Evolutionary conservation across 306 rosid species (phyloP).

Genomic region (Adenanthera pavonina): DNA sequence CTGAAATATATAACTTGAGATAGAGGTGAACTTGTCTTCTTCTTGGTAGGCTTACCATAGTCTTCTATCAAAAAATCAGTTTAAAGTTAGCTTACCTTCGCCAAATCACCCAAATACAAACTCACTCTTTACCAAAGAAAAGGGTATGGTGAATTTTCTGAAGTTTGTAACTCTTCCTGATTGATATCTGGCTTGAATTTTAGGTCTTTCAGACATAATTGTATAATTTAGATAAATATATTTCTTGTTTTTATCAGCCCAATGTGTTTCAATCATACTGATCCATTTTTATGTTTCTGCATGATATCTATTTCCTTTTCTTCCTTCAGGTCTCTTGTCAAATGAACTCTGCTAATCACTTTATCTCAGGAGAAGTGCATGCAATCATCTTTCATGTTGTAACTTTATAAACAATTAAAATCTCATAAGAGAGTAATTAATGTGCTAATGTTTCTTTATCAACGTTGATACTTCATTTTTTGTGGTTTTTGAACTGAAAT

Average conservation of each 20-base stretch:
- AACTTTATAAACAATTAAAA: not conserved
- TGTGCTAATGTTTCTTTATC: constrained; percentile 8
- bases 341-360: not conserved
- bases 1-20: constrained; percentile 23
- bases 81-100: constrained; percentile 2
- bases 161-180: constrained; percentile 6
- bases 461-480: constrained; percentile 25
- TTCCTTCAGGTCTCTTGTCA: constrained; percentile 12
- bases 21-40: not conserved
- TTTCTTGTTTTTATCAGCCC: not conserved
- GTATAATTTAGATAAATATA: not conserved
- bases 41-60: not conserved
- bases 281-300: constrained; percentile 28
- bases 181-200: constrained; percentile 14
- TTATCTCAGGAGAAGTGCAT: not conserved
- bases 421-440: constrained; percentile 17
- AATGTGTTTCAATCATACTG: not conserved
- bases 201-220: not conserved
- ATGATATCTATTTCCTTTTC: constrained; percentile 5
- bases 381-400: not conserved
- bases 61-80: constrained; percentile 15
- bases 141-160: constrained; percentile 2
- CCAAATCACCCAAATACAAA: constrained; percentile 4
- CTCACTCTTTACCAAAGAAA: not conserved
- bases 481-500: constrained; percentile 36